Conservation (phyloP, 2,329 filamentous ascomycete genomes). For the Colletotrichum musae region DNA sequence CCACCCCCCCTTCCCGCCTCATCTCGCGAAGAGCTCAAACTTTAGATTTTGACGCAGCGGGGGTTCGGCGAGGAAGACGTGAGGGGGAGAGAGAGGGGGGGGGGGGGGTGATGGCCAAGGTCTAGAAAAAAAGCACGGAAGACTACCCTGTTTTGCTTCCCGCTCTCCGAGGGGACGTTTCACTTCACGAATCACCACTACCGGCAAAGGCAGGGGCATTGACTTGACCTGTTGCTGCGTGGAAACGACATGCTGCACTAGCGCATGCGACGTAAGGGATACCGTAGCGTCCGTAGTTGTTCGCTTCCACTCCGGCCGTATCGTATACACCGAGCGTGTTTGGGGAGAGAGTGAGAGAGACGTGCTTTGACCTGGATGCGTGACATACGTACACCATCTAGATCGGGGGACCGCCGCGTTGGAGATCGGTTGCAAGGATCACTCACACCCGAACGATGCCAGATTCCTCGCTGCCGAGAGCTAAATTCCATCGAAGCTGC, state of each 20-base stretch:
- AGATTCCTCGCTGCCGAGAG: not conserved
- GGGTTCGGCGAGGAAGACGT: not conserved
- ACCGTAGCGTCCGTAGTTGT: conserved; percentile 3
- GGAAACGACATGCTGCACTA: conserved; percentile 22
- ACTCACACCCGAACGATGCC: too few relatives aligned
- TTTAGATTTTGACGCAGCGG: conserved; percentile 12
- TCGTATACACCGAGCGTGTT: conserved; percentile 8
- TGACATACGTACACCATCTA: too few relatives aligned
- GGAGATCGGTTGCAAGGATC: too few relatives aligned
- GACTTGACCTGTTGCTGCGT: not conserved
- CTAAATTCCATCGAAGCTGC: not conserved
- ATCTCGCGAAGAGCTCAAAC: conserved; percentile 11
- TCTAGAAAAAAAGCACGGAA: conserved; percentile 11
- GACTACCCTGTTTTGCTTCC: conserved; percentile 27
- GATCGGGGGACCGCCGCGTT: too few relatives aligned
- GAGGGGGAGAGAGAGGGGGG: not conserved
- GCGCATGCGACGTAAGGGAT: conserved; percentile 15
- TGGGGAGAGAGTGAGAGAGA: not conserved
- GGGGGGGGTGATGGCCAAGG: not conserved
- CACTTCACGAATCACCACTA: conserved; percentile 8
- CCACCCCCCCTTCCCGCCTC: too few relatives aligned
- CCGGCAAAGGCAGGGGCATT: conserved; percentile 2
- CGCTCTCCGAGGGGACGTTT: conserved; percentile 22
- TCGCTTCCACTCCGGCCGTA: conserved; percentile 4
- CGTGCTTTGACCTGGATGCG: too few relatives aligned